phyloP scores from a whole-genome alignment of 495 filamentous ascomycete genomes.

The Hypoxylon perforatum region DNA sequence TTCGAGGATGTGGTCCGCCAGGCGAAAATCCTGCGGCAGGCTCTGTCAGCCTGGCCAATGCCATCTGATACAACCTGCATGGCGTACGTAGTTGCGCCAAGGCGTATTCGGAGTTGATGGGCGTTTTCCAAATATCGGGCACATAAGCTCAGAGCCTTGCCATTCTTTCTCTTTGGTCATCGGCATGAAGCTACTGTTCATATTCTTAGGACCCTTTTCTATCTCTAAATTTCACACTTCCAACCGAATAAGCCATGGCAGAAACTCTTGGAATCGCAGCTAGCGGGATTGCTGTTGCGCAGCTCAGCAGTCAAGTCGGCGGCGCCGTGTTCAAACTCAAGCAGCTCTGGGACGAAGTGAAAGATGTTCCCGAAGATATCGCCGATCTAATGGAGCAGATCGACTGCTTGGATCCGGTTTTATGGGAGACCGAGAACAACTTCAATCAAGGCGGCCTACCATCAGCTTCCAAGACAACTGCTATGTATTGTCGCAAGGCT shows the following conservation, averaged over 20 bases:
- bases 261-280: slow-evolving; percentile 49
- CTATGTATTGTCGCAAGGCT: slow-evolving; percentile 33
- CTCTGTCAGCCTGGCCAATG: no score
- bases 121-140: no score
- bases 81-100: no score
- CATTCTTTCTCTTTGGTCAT: no score
- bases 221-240: background rate
- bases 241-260: slow-evolving; percentile 35
- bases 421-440: slow-evolving; percentile 37
- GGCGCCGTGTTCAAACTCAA: slow-evolving; percentile 45
- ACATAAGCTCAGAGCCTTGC: no score
- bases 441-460: slow-evolving; percentile 30
- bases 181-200: no score
- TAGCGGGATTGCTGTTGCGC: slow-evolving; percentile 50
- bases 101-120: no score
- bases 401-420: slow-evolving; percentile 39
- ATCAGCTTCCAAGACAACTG: slow-evolving; percentile 18
- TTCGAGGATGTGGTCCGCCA: no score
- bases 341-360: slow-evolving; percentile 48
- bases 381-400: slow-evolving; percentile 43
- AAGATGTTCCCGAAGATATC: slow-evolving; percentile 49
- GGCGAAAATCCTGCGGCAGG: no score
- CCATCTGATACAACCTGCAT: no score
- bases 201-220: background rate
- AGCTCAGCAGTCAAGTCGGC: slow-evolving; percentile 44